phyloP scores from a whole-genome alignment of 148 eudicot genomes.

The Spergularia marina region DNA sequence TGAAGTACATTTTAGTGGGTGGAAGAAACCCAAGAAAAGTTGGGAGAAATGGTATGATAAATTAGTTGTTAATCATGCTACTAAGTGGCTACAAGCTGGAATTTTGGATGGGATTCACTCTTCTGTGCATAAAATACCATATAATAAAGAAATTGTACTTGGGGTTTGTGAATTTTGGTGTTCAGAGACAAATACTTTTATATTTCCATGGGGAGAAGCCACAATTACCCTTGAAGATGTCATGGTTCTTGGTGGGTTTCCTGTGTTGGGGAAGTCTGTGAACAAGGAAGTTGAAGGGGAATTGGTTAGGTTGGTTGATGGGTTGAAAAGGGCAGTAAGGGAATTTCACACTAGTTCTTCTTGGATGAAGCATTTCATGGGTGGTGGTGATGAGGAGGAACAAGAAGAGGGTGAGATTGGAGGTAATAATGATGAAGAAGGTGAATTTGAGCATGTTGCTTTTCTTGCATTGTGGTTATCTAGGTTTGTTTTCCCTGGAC shows the following conservation, averaged over 20 bases:
- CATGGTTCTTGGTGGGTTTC: conserved; percentile 45
- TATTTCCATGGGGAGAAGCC: conserved; percentile 58
- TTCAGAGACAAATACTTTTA: conserved; percentile 34
- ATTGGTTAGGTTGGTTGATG: conserved; percentile 10
- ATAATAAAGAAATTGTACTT: conserved; percentile 29
- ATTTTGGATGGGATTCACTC: conserved; percentile 37
- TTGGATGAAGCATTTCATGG: conserved; percentile 44
- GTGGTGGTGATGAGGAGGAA: conserved; percentile 19
- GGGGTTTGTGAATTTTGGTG: conserved; percentile 44
- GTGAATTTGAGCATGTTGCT: conserved; percentile 37
- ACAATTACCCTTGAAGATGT: conserved; percentile 51
- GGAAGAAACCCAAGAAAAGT: conserved; percentile 27
- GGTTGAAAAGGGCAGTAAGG: conserved; percentile 22
- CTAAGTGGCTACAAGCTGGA: conserved; percentile 33
- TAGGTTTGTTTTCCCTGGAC: conserved; percentile 35
- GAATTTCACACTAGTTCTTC: neutral
- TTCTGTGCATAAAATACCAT: conserved; percentile 26
- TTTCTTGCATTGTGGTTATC: conserved; percentile 46
- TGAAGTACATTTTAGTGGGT: conserved; percentile 32
- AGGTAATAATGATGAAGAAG: conserved; percentile 27
- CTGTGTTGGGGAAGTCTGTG: conserved; percentile 29
- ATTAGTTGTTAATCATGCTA: conserved; percentile 18
- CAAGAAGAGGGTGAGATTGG: too few relatives aligned
- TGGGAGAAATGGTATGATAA: conserved; percentile 36
- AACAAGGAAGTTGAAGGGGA: neutral